A percentile compares a stretch with the other conserved stretches of the same genome.
Evolutionary conservation across 2,329 filamentous ascomycete genomes (phyloP).

Genomic region (Trichoderma breve): DNA sequence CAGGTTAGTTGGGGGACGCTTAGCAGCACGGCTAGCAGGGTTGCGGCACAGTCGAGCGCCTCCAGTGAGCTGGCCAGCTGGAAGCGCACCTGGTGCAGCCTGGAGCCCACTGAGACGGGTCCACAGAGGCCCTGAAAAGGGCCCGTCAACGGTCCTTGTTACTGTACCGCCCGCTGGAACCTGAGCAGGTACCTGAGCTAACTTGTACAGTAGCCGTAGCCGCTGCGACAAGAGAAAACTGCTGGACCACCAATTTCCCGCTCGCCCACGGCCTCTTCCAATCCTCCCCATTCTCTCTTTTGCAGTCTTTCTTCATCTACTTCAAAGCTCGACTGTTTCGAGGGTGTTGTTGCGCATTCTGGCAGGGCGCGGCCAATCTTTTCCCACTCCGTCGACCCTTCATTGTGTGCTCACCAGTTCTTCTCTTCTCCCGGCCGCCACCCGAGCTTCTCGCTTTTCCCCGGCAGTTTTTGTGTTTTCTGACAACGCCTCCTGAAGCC

Average conservation of each 20-base stretch:
- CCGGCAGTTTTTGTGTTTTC: slow-evolving; percentile 25
- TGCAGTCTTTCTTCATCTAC: slow-evolving; percentile 20
- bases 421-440: slow-evolving; percentile 17
- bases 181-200: slow-evolving; percentile 19
- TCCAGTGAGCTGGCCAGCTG: background rate
- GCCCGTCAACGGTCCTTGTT: background rate
- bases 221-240: slow-evolving; percentile 17
- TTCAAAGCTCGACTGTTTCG: slow-evolving; percentile 22
- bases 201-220: background rate
- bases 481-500: slow-evolving; percentile 31
- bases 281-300: slow-evolving; percentile 22
- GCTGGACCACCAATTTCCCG: slow-evolving; percentile 24
- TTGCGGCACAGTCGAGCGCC: background rate
- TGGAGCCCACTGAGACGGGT: background rate
- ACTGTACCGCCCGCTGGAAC: background rate
- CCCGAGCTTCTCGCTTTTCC: slow-evolving; percentile 21
- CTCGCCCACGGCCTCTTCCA: slow-evolving; percentile 17
- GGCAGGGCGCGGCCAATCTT: slow-evolving; percentile 23
- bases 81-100: background rate
- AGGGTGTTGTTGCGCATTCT: slow-evolving; percentile 25
- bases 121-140: slow-evolving; percentile 9
- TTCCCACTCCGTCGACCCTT: slow-evolving; percentile 15
- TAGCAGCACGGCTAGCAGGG: background rate
- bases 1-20: background rate
- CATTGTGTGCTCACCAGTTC: slow-evolving; percentile 24